Evolutionary conservation across 257 asterid genomes (phyloP).

Genomic region (Haberlea rhodopensis): DNA sequence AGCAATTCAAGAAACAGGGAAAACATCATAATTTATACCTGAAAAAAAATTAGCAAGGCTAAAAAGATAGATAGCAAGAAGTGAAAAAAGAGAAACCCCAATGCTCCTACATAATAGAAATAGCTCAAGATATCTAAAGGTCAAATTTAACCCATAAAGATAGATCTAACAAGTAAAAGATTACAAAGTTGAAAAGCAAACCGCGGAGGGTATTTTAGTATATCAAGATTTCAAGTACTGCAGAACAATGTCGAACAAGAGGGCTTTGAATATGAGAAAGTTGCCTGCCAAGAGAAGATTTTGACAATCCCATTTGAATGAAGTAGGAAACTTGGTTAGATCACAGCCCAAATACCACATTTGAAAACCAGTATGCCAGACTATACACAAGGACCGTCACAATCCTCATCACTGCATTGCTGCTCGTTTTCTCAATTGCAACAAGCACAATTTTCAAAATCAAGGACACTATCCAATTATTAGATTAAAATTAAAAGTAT

Average conservation of each 20-base stretch:
- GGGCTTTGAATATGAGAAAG: not conserved
- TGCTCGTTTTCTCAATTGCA: constrained; percentile 3
- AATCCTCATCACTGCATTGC: not conserved
- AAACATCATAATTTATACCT: not conserved
- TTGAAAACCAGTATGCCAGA: constrained; percentile 2
- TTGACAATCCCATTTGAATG: not conserved
- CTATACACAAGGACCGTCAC: not conserved
- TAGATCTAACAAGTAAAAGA: not conserved
- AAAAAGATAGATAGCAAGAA: not conserved
- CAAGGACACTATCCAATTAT: constrained; percentile 4
- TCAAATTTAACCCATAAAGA: constrained; percentile 1
- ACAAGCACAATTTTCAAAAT: constrained; percentile 18
- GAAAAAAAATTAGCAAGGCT: not conserved
- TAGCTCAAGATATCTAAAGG: not conserved
- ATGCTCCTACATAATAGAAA: not conserved
- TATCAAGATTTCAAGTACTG: constrained; percentile 7
- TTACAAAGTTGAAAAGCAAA: constrained; percentile 8
- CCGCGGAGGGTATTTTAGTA: constrained; percentile 11
- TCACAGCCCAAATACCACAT: not conserved
- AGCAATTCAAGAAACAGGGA: not conserved
- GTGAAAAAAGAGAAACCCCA: too few species aligned
- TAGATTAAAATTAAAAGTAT: not conserved
- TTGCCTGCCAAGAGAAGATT: not conserved
- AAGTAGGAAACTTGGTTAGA: not conserved
- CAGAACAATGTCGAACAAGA: not conserved